Conservation (phyloP, 345 rosid genomes). For the Cardiospermum halicacabum region DNA sequence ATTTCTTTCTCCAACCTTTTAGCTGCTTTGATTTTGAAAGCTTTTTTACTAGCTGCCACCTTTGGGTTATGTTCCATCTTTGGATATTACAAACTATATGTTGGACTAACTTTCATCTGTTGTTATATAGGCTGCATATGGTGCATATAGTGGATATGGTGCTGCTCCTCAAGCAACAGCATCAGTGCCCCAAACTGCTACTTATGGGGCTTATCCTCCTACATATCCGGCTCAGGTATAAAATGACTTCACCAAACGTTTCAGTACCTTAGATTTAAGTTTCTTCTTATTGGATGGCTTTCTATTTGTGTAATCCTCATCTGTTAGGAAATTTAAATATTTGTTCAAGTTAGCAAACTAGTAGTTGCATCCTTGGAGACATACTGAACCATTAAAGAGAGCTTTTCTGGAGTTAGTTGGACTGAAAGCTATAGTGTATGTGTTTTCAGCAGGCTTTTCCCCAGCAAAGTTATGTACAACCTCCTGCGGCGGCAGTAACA, state of each 20-base stretch:
- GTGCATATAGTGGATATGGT: constrained; percentile 68
- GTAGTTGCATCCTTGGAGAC: neutral
- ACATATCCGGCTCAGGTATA: constrained; percentile 82
- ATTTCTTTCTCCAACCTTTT: neutral
- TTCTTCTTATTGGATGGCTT: neutral
- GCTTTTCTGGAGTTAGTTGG: neutral
- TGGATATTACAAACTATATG: neutral
- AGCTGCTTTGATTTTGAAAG: neutral
- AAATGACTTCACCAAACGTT: neutral
- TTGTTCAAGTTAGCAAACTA: neutral
- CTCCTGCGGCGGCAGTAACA: constrained; percentile 38
- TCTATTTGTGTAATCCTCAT: neutral
- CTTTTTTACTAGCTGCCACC: neutral
- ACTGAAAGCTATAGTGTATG: constrained; percentile 13
- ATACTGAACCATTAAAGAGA: neutral
- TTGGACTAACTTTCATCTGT: neutral
- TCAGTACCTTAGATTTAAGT: neutral
- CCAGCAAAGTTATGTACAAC: constrained; percentile 62
- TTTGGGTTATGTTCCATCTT: neutral
- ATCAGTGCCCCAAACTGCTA: constrained; percentile 57
- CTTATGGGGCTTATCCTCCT: constrained; percentile 77
- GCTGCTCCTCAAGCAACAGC: constrained; percentile 63
- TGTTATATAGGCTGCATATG: constrained; percentile 69
- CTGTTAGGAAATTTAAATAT: neutral
- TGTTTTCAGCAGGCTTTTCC: constrained; percentile 35